Evolutionary conservation across 257 asterid genomes (phyloP), one percentile per base, ranked within the genome.

Genomic region (Fraxinus cuspidata): DNA sequence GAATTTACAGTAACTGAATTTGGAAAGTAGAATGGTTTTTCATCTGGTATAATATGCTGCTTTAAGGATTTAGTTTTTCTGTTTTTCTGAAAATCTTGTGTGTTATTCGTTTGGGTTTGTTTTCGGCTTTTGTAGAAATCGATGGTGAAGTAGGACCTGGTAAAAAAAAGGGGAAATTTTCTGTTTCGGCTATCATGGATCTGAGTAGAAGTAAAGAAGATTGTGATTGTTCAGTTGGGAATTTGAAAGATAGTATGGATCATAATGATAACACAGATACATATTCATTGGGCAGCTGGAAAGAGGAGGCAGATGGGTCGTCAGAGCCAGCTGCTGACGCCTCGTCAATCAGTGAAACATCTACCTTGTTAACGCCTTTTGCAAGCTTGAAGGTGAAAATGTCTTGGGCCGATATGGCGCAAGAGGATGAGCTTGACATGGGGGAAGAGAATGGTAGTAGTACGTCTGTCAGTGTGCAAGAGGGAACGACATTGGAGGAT

Each of bases 351-450:
- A 81, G 81, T 29, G 88, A 79, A 78, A 74, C 82, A 63, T 37
- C 73, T 32, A 73, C 82, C 76, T 77, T 88, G 67, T 77, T 90
- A 11, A 72, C 79, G 47, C 83, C 82, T 63, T 37, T 53, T 73
- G 85, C 81, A 60, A 79, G 72, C 74, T 84, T 83, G 4, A 76
- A n/a, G 66, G 82, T 76, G 73, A 81, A 82, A 78, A 80, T 80
- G 85, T 87, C 89, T 32, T 87, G 99, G 99, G 99, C 99, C 16
- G 99, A 95, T 85, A 95, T 95, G 96, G 92, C 98, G 77, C 87
- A 81, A 78, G 97, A 93, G 81, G 98, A 93, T 80, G 99, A 93
- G 85, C 88, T 91, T 80, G 89, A 84, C 0, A 83, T 73, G 75
- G 90, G 81, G 70, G 90, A 86, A 34, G 89, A 78, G 60, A 78